These are phyloP conservation scores for Vanilla planifolia DNA, from an alignment of 106 monocot genomes.

Conservation along the genomic window DNA sequence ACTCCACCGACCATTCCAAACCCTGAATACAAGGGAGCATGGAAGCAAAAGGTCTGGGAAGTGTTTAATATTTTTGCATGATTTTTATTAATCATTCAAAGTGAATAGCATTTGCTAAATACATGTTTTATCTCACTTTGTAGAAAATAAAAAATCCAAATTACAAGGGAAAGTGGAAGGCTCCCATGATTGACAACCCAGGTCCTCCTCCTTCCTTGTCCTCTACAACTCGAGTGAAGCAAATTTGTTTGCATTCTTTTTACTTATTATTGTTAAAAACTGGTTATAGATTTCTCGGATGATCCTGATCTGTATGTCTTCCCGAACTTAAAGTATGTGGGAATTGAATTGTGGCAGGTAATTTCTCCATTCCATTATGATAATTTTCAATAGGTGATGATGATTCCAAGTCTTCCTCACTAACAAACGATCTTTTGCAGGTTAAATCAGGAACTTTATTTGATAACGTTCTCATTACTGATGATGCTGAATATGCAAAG, in stretches of 20 bases:
- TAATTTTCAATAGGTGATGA: neutral
- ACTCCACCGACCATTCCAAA: slow-evolving; percentile 45
- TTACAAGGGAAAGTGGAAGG: slow-evolving; percentile 80
- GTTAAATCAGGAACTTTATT: slow-evolving; percentile 78
- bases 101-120: neutral
- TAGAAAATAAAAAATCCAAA: slow-evolving; percentile 69
- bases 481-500: slow-evolving; percentile 89
- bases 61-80: neutral
- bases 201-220: slow-evolving; percentile 18
- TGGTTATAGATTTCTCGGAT: slow-evolving; percentile 50
- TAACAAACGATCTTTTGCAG: slow-evolving; percentile 13
- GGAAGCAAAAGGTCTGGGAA: slow-evolving; percentile 43
- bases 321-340: slow-evolving; percentile 55
- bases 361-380: neutral
- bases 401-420: neutral
- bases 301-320: slow-evolving; percentile 58
- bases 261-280: neutral
- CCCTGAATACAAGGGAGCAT: slow-evolving; percentile 51
- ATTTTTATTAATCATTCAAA: neutral
- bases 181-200: slow-evolving; percentile 78
- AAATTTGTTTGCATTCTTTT: neutral
- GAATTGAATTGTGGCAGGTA: slow-evolving; percentile 61
- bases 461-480: slow-evolving; percentile 69
- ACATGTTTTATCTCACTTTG: neutral
- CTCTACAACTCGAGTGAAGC: too few species aligned